A percentile compares a stretch with the other conserved stretches of the same genome.
Conservation (phyloP, 2,329 filamentous ascomycete species). For the Elsinoe ampelina region DNA sequence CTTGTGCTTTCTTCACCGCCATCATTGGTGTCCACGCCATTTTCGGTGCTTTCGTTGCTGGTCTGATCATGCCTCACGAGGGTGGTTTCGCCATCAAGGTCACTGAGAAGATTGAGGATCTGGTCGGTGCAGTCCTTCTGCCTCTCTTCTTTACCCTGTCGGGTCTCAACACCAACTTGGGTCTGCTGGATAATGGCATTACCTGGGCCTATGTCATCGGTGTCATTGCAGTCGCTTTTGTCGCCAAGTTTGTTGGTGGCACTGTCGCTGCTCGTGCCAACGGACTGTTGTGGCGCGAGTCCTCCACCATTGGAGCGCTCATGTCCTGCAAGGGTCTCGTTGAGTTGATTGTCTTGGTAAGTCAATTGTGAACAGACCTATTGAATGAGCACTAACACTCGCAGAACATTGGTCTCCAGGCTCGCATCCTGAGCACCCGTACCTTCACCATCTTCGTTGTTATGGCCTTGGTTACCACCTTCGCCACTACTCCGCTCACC, state of each 20-base stretch:
- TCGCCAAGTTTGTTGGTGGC: slow-evolving; percentile 76
- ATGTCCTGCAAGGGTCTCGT: slow-evolving; percentile 98
- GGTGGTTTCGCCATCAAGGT: slow-evolving; percentile 84
- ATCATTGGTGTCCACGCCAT: slow-evolving; percentile 92
- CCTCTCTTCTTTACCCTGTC: slow-evolving; percentile 92
- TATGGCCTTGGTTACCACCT: slow-evolving; percentile 83
- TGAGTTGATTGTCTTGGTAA: slow-evolving; percentile 84
- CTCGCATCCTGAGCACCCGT: slow-evolving; percentile 65
- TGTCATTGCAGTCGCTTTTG: slow-evolving; percentile 71
- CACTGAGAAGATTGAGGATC: slow-evolving; percentile 89
- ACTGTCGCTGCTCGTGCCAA: slow-evolving; percentile 65
- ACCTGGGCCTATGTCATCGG: slow-evolving; percentile 87
- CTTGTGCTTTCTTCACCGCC: slow-evolving; percentile 76
- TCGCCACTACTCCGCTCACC: slow-evolving; percentile 70
- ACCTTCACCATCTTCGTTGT: slow-evolving; percentile 94
- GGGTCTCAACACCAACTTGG: slow-evolving; percentile 78
- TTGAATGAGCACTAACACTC: not conserved
- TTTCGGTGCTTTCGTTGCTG: slow-evolving; percentile 85
- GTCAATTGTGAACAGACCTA: slow-evolving; percentile 23
- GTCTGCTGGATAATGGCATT: slow-evolving; percentile 68
- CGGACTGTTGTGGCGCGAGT: slow-evolving; percentile 82
- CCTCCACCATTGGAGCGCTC: slow-evolving; percentile 72
- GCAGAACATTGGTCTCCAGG: slow-evolving; percentile 71
- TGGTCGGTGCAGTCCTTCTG: slow-evolving; percentile 72
- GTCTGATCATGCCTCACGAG: slow-evolving; percentile 82